Percentiles rank a stretch among this genome's conserved stretches.
Evolutionary conservation across 345 rosid species (phyloP).

Genomic region (Salix arbutifolia): DNA sequence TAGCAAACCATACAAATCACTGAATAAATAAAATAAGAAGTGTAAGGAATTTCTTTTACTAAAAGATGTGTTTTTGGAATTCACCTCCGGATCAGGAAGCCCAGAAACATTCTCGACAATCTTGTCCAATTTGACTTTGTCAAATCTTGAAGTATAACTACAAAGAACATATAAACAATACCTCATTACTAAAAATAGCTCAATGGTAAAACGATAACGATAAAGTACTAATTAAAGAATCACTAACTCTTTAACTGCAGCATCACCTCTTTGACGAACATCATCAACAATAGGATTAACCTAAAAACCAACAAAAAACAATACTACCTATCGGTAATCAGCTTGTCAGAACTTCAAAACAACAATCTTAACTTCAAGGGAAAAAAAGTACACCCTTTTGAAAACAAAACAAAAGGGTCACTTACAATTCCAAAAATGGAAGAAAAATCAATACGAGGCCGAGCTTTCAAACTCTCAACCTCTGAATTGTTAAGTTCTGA

Average conservation of each 20-base stretch:
- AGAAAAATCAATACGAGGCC: constrained; percentile 78
- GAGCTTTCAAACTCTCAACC: constrained; percentile 61
- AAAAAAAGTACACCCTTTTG: too few species aligned
- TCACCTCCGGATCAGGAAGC: constrained; percentile 69
- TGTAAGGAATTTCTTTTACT: neutral
- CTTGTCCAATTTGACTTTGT: constrained; percentile 58
- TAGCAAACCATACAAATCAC: neutral
- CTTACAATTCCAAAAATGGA: constrained; percentile 62
- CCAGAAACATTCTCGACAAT: constrained; percentile 60
- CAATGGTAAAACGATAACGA: neutral
- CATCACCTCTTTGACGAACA: constrained; percentile 67
- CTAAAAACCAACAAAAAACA: constrained; percentile 18
- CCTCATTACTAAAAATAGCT: neutral
- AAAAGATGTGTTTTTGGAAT: neutral
- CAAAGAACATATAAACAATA: constrained; percentile 12
- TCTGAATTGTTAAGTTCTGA: constrained; percentile 54
- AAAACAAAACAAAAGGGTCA: neutral
- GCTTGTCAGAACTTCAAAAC: too few species aligned
- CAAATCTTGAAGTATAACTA: constrained; percentile 78
- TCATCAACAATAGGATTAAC: constrained; percentile 78
- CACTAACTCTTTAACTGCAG: constrained; percentile 74
- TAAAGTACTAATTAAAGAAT: constrained; percentile 2
- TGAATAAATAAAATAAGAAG: neutral
- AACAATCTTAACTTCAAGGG: neutral
- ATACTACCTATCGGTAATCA: too few species aligned